Evolutionary conservation across 345 rosid species (phyloP), one percentile per base, ranked within the genome.

Genomic region (Erucastrum elatum): DNA sequence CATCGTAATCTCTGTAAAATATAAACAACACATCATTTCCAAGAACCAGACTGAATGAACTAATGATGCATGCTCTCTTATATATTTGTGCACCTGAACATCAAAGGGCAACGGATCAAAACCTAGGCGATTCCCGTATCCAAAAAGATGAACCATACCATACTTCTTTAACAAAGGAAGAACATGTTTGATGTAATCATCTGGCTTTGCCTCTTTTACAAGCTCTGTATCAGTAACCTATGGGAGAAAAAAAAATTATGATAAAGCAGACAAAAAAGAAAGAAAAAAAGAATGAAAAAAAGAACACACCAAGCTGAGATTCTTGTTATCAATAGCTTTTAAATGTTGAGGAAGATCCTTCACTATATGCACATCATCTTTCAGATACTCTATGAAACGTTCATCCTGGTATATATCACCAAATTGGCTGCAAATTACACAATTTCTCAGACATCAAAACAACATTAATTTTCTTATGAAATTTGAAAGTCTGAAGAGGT

Each of bases 111-210:
- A 64, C 3, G 97, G 92, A 84, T 94, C 98, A 71, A 92, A 94
- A 4, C 97, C 94, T 4, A 94, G 97, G 35, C 97, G 91, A 67
- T 94, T 94, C 58, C 97, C 97, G 4, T 86, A 94, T 73, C 98
- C 98, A 1, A 92, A 93, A 74, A 94, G 86, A 78, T 90, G 95
- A 77, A 94, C 95, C 44, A 92, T 81, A 71, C 89, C 87, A 21
- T 88, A 88, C 82, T 21, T 80, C 61, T 66, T 6, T 16, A 92
- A 81, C 63, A 90, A 33, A 41, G 95, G 97, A 86, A 90, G 92
- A 21, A 88, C 93, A 37, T 44, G 82, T 71, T 85, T 63, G 1
- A 87, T 17, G 76, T 90, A 94, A 81, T 91, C 95, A 6, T 13
- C 66, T 9, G 91, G 95, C 68, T 79, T 88, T 64, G 98, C 97